Conservation (phyloP, 495 filamentous ascomycete species). For the Daldinia vernicosa region DNA sequence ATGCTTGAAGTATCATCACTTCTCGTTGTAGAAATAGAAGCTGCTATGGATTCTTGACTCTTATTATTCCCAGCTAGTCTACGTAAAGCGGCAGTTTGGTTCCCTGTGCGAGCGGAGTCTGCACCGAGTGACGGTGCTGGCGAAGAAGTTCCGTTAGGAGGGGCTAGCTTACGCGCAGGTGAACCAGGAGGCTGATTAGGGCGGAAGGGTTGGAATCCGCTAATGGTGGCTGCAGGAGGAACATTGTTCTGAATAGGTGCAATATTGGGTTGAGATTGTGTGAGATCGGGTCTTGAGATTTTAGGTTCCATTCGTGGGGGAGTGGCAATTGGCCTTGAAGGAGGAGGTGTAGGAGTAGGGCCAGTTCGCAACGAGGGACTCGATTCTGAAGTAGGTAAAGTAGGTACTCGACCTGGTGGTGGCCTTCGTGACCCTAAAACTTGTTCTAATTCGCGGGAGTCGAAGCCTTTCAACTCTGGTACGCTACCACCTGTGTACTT, state of each 20-base stretch:
- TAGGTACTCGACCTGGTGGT: conserved; percentile 46
- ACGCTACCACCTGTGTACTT: conserved; percentile 92
- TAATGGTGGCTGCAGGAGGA: conserved; percentile 13
- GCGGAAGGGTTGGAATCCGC: conserved; percentile 32
- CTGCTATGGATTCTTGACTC: conserved; percentile 65
- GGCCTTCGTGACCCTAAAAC: conserved; percentile 62
- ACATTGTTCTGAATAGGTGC: conserved; percentile 33
- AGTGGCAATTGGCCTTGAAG: conserved; percentile 51
- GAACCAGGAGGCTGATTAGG: conserved; percentile 37
- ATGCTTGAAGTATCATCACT: conserved; percentile 59
- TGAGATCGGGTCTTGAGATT: conserved; percentile 28
- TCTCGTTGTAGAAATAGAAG: conserved; percentile 51
- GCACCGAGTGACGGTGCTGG: conserved; percentile 50
- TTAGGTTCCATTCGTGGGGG: conserved; percentile 46
- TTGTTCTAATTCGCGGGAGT: conserved; percentile 76
- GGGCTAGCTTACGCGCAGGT: conserved; percentile 46
- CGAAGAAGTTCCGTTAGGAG: conserved; percentile 52
- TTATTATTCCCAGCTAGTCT: conserved; percentile 59
- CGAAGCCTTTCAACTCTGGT: conserved; percentile 84
- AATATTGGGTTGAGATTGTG: conserved; percentile 33
- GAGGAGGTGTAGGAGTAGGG: conserved; percentile 38
- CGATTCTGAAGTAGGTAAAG: conserved; percentile 49
- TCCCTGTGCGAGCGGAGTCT: conserved; percentile 56
- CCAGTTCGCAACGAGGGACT: conserved; percentile 31
- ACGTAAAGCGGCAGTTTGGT: conserved; percentile 54